Base-by-base conservation (phyloP, 2,329 filamentous ascomycete genomes). In the Colletotrichum zoysiae region DNA sequence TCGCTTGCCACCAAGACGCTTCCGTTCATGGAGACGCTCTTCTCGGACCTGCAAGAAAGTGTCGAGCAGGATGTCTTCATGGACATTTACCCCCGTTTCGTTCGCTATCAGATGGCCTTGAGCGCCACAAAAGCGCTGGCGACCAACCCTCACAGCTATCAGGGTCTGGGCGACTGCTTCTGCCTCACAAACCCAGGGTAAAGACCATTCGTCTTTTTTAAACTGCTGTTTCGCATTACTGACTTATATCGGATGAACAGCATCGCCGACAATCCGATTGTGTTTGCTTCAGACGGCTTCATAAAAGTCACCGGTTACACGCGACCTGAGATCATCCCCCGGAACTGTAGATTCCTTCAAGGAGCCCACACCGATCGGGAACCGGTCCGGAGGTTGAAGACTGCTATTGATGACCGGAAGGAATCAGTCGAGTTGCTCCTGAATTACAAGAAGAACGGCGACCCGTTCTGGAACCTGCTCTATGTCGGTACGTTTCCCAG, bases 111-210 rank as follows among this genome's bases (percentile, higher is more conserved):
- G 73, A 79, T 89, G 68, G 84, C 83, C 0, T 76, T 83, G 30
- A 84, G 83, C 56, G 85, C 85, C 11, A 81, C 82, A 4, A 78
- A 79, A 55, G 85, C 87, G 0, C 77, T 89, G 5, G 81, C 85
- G 1, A 75, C 68, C 5, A 76, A 77, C 11, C 73, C 75, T 7
- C 78, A 79, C 6, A 76, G 81, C 65, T 90, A 86, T 65, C 84
- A 85, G 4, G 89, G 89, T 0, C 81, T 91, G 0, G 89, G 88
- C 5, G 84, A 88, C 63, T 88, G 88, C 48, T 90, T 91, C 73
- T 88, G 87, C 67, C 76, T 91, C 16, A 89, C 86, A 1, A 85
- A 90, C 76, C 86, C 86, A 3, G 20, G 16, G 70, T 73, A 57
- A 61, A 42, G 16, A 20, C 50, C 16, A 11, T 42, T 20, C 7